A percentile compares a stretch with the other conserved stretches of the same genome.
These are phyloP conservation scores for Hapsidospora chrysogenum DNA, from an alignment of 495 filamentous ascomycete genomes.

Conservation along the genomic window DNA sequence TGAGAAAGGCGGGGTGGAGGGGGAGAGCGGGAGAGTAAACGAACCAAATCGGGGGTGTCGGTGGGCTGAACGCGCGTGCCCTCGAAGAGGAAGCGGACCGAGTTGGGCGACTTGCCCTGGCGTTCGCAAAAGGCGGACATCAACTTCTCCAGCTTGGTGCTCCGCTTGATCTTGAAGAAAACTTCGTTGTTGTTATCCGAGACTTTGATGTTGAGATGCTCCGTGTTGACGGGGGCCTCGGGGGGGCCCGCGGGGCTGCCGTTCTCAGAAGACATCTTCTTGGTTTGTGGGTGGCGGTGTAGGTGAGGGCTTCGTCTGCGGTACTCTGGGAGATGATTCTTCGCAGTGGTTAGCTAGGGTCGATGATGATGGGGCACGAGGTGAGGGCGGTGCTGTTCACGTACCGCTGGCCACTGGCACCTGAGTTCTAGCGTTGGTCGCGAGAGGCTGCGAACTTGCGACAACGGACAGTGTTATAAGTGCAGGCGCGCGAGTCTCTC, in stretches of 20 bases:
- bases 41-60: slow-evolving; percentile 83
- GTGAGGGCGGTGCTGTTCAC: too few species aligned
- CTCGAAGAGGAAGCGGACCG: slow-evolving; percentile 91
- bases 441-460: too few species aligned
- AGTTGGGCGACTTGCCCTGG: slow-evolving; percentile 71
- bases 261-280: too few species aligned
- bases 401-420: too few species aligned
- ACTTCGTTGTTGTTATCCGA: slow-evolving; percentile 99
- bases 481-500: too few species aligned
- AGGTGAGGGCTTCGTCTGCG: too few species aligned
- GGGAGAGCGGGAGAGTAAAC: slow-evolving; percentile 19
- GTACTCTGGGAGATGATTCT: slow-evolving; percentile 37
- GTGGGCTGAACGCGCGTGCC: slow-evolving; percentile 74
- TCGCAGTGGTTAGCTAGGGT: too few species aligned
- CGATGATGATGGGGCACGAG: too few species aligned
- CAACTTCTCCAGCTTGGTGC: slow-evolving; percentile 87
- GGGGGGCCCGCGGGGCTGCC: slow-evolving; percentile 38
- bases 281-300: too few species aligned
- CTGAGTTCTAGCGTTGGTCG: too few species aligned
- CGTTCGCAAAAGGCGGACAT: slow-evolving; percentile 99
- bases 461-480: too few species aligned
- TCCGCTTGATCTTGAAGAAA: slow-evolving; percentile 99
- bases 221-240: slow-evolving; percentile 25
- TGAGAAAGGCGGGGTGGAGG: slow-evolving; percentile 1
- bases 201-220: slow-evolving; percentile 99